These are phyloP conservation scores for Aspergillus hancockii DNA, from an alignment of 495 filamentous ascomycete species.

Conservation along the genomic window DNA sequence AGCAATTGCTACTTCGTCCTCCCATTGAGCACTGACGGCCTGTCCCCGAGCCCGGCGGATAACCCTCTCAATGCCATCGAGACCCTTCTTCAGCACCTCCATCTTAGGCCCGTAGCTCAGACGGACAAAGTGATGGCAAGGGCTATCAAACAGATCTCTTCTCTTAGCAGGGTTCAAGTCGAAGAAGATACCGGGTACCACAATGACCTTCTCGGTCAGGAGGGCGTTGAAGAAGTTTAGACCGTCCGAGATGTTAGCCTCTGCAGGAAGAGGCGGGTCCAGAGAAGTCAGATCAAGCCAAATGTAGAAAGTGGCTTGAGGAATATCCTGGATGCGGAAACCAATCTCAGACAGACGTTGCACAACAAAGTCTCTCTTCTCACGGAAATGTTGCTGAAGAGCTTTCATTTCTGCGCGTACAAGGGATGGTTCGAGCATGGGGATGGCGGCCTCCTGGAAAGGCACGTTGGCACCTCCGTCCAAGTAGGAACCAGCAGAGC, in stretches of 20 bases:
- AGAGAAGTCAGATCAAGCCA: conserved; percentile 66
- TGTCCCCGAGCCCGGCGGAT: conserved; percentile 43
- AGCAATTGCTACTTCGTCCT: conserved; percentile 44
- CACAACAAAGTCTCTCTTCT: conserved; percentile 89
- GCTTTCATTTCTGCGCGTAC: conserved; percentile 88
- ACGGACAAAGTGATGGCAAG: conserved; percentile 93
- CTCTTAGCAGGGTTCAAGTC: conserved; percentile 88
- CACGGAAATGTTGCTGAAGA: conserved; percentile 82
- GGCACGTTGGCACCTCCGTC: conserved; percentile 93
- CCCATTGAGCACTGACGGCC: conserved; percentile 30
- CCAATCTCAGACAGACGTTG: conserved; percentile 76
- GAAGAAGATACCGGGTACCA: conserved; percentile 85
- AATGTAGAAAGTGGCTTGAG: conserved; percentile 92
- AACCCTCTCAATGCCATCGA: conserved; percentile 88
- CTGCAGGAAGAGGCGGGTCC: conserved; percentile 39
- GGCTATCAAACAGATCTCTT: conserved; percentile 89
- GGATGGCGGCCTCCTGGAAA: conserved; percentile 91
- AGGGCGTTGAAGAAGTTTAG: conserved; percentile 96
- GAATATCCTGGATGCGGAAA: conserved; percentile 75
- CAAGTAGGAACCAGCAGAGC: conserved; percentile 91
- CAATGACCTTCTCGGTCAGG: conserved; percentile 88
- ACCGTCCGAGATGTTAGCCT: conserved; percentile 77
- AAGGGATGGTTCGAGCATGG: conserved; percentile 81
- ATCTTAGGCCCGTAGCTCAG: conserved; percentile 89
- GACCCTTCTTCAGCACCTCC: conserved; percentile 80